Conservation (phyloP, 192 early-diverging fungal species). For the Lobulomyces angularis region DNA sequence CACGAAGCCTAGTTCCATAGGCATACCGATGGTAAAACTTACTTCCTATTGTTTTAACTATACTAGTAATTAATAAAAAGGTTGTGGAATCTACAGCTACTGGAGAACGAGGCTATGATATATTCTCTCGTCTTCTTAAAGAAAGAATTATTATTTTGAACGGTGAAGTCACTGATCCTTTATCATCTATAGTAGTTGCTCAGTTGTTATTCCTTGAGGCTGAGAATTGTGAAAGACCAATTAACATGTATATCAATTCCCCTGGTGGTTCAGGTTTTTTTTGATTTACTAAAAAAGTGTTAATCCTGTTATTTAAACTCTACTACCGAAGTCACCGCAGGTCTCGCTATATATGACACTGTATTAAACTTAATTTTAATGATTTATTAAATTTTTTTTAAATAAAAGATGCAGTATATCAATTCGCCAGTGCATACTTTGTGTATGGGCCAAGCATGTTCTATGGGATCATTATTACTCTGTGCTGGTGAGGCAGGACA, state of each 20-base stretch:
- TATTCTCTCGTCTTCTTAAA: slow-evolving; percentile 90
- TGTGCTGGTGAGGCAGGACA: slow-evolving; percentile 81
- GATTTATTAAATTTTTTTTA: slow-evolving; percentile 4
- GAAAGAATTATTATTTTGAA: slow-evolving; percentile 96
- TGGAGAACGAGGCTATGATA: slow-evolving; percentile 93
- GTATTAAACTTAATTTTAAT: too few species aligned
- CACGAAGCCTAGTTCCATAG: too few species aligned
- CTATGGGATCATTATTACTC: slow-evolving; percentile 91
- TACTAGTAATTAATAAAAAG: too few species aligned
- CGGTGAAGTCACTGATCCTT: slow-evolving; percentile 72
- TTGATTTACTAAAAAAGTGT: too few species aligned
- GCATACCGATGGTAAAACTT: too few species aligned
- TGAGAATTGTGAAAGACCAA: slow-evolving; percentile 85
- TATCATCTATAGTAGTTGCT: slow-evolving; percentile 81
- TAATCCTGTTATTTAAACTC: slow-evolving; percentile 68
- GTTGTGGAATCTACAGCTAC: too few species aligned
- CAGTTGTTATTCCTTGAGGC: slow-evolving; percentile 91
- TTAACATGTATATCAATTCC: slow-evolving; percentile 94
- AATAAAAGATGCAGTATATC: slow-evolving; percentile 59
- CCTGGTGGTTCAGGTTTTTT: too few species aligned
- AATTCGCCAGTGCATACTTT: slow-evolving; percentile 83
- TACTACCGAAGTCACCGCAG: neutral
- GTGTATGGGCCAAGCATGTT: slow-evolving; percentile 95
- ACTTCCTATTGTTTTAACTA: too few species aligned
- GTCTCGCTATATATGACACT: slow-evolving; percentile 70